Evolutionary conservation across 73 alveolate genomes (phyloP).

Genomic region (Effrenium voratum): DNA sequence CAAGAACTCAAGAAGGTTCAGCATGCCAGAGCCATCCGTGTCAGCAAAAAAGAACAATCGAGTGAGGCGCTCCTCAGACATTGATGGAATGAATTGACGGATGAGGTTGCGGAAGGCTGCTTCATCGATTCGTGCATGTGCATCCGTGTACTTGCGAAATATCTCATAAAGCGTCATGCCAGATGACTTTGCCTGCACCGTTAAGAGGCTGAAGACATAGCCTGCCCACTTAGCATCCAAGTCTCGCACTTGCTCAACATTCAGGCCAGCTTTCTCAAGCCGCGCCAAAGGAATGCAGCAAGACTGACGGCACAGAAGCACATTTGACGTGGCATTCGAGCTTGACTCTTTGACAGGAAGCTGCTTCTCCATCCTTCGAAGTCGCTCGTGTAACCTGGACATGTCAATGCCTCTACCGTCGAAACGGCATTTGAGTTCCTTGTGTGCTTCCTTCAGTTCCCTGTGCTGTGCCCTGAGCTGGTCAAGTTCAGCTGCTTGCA

Average conservation of each 20-base stretch:
- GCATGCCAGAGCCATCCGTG: slow-evolving; percentile 77
- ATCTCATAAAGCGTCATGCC: slow-evolving; percentile 71
- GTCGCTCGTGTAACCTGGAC: slow-evolving; percentile 58
- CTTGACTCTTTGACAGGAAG: neutral
- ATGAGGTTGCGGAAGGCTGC: slow-evolving; percentile 79
- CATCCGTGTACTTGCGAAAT: slow-evolving; percentile 43
- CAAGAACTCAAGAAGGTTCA: slow-evolving; percentile 60
- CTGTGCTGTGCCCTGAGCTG: slow-evolving; percentile 1
- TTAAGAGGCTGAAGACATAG: slow-evolving; percentile 54
- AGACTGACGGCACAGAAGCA: slow-evolving; percentile 39
- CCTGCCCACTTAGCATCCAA: slow-evolving; percentile 93
- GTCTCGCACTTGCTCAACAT: slow-evolving; percentile 50
- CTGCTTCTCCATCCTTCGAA: slow-evolving; percentile 44
- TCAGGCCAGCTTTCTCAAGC: slow-evolving; percentile 80
- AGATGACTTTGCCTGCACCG: slow-evolving; percentile 65
- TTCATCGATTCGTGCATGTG: slow-evolving; percentile 76
- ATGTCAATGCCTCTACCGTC: slow-evolving; percentile 68
- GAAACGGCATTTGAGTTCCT: slow-evolving; percentile 49
- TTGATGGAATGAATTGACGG: slow-evolving; percentile 77
- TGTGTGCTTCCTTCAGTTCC: slow-evolving; percentile 49
- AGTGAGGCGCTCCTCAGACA: slow-evolving; percentile 72
- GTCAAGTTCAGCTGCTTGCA: no score
- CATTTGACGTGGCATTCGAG: neutral
- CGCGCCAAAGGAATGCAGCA: slow-evolving; percentile 77
- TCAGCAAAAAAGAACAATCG: slow-evolving; percentile 63